phyloP scores from a whole-genome alignment of 805 yeast genomes.

The Cyberlindnera samutprakarnensis region DNA sequence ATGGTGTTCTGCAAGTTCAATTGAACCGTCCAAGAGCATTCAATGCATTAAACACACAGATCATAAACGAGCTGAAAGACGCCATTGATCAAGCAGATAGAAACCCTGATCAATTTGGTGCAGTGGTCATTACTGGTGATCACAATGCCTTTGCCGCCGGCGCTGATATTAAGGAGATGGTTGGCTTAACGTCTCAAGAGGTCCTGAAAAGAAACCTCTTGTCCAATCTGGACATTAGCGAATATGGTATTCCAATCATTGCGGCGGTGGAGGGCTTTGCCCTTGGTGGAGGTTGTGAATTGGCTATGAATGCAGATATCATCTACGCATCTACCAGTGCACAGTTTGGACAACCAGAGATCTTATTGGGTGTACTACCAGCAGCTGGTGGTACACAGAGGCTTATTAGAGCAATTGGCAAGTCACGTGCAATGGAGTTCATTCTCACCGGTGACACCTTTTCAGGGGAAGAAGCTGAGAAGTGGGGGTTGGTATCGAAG shows the following conservation, averaged over 20 bases:
- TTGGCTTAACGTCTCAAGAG: constrained; percentile 28
- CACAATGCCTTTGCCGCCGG: constrained; percentile 45
- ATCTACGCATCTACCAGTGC: constrained; percentile 42
- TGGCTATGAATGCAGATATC: constrained; percentile 45
- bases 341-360: constrained; percentile 48
- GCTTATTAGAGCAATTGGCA: constrained; percentile 39
- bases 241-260: constrained; percentile 38
- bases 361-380: constrained; percentile 43
- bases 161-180: constrained; percentile 48
- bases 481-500: constrained; percentile 41
- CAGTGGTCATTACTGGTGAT: constrained; percentile 40
- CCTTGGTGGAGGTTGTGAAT: constrained; percentile 50
- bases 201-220: constrained; percentile 29
- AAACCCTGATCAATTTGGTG: constrained; percentile 31
- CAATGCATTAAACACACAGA: constrained; percentile 16
- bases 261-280: constrained; percentile 51
- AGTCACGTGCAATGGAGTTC: constrained; percentile 41
- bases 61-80: constrained; percentile 15
- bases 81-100: constrained; percentile 17
- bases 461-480: constrained; percentile 35
- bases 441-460: constrained; percentile 40
- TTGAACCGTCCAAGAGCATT: constrained; percentile 23
- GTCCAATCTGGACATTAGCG: constrained; percentile 26
- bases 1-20: constrained; percentile 19
- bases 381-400: constrained; percentile 52